A percentile compares a stretch with the other conserved stretches of the same genome.
Evolutionary conservation across 352 stramenopile species (phyloP).

Genomic region (Aphanomyces invadans): DNA sequence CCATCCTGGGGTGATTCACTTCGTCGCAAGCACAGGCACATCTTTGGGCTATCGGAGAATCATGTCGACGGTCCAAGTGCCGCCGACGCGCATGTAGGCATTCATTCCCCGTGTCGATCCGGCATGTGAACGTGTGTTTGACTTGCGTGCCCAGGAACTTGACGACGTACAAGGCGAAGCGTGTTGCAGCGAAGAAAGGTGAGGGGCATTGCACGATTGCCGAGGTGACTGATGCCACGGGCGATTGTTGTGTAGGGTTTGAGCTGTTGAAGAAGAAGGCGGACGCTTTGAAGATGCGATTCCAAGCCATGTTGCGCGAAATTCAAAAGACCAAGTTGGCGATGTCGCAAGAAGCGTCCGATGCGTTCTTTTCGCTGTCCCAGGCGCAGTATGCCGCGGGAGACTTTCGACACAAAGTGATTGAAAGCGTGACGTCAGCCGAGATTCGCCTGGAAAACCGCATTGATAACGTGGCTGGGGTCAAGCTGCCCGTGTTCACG

Average conservation of each 20-base stretch:
- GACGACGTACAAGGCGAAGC: conserved; percentile 78
- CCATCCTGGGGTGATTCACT: conserved; percentile 10
- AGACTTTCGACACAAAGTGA: conserved; percentile 96
- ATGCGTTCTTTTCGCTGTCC: conserved; percentile 97
- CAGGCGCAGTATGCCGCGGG: conserved; percentile 97
- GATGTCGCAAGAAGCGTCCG: conserved; percentile 84
- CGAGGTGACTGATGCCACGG: background rate
- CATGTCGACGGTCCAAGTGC: conserved; percentile 26
- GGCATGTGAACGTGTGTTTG: background rate
- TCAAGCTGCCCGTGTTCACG: conserved; percentile 98
- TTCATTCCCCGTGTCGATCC: background rate
- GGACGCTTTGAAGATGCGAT: conserved; percentile 97
- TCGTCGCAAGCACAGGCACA: background rate
- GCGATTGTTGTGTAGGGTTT: conserved; percentile 36
- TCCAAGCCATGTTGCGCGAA: conserved; percentile 79
- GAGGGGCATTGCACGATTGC: background rate
- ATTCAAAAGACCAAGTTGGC: conserved; percentile 86
- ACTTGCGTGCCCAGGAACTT: conserved; percentile 44
- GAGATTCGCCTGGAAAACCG: conserved; percentile 93
- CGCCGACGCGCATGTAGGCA: conserved; percentile 74
- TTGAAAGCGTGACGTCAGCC: conserved; percentile 93
- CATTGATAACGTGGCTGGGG: conserved; percentile 98
- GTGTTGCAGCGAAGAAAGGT: conserved; percentile 83
- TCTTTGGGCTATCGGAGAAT: background rate
- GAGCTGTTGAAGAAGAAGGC: conserved; percentile 96